Conservation (phyloP, 306 rosid genomes). For the Citrullus amarus region DNA sequence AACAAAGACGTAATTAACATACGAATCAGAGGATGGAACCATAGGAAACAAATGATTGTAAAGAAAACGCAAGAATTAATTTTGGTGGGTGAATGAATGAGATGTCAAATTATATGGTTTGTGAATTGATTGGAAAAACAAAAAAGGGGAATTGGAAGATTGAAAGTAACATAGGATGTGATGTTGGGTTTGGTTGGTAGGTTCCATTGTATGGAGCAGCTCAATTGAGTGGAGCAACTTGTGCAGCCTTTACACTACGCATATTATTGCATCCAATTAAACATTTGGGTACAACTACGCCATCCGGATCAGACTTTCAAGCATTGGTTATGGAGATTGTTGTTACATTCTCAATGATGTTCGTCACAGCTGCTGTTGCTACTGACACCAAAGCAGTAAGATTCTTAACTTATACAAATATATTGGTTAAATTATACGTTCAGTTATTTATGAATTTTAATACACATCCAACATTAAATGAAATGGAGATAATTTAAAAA, state of each 20-base stretch:
- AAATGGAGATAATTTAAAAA: no score
- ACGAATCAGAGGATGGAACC: neutral
- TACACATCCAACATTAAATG: no score
- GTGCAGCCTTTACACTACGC: constrained; percentile 51
- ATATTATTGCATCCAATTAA: constrained; percentile 33
- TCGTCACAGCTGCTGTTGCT: constrained; percentile 57
- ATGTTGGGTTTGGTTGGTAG: constrained; percentile 19
- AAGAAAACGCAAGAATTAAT: neutral
- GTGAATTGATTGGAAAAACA: neutral
- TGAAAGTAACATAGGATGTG: neutral
- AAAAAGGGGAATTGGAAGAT: neutral
- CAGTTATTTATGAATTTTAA: no score
- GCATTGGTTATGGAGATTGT: constrained; percentile 58
- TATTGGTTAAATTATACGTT: no score
- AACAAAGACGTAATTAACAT: no score
- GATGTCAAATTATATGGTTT: neutral
- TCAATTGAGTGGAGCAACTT: constrained; percentile 57
- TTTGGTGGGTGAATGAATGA: neutral
- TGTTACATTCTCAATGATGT: constrained; percentile 63
- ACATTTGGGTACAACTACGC: constrained; percentile 50
- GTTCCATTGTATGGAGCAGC: constrained; percentile 68
- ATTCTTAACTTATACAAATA: no score
- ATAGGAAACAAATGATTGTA: neutral
- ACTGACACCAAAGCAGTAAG: constrained; percentile 69
- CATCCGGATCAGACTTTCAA: constrained; percentile 43